Evolutionary conservation across 148 eudicot genomes (phyloP), one percentile per base, ranked within the genome.

Genomic region (Arbutus unedo): DNA sequence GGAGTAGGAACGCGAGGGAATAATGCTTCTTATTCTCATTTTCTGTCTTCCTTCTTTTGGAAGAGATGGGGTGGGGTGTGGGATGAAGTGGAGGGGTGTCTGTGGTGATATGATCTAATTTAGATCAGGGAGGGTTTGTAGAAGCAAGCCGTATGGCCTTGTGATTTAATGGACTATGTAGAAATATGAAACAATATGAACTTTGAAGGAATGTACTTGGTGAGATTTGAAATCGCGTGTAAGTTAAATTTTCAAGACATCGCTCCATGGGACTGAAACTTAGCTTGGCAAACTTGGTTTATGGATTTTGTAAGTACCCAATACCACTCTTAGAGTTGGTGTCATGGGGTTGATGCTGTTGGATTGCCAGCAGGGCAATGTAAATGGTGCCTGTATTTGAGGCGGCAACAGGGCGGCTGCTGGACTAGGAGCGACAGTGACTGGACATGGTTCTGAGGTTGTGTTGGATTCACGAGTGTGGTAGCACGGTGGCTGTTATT

Each of bases 161-260:
- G 72, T 23, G 23, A 60, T 23, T 23, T 56, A 68, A 14, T 68
- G 47, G 45, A 68, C 73, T 11, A 25, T 38, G 7, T 25, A 68
- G 7, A 68, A 68, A 38, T 16, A 4, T 68, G 45, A 13, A 6
- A 16, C 4, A 38, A 67, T 67, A 10, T 68, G 47, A 68, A 68
- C 10, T 68, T 44, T 68, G 45, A 38, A 68, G 73, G 73, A 68
- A 11, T 68, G 19, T 38, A 13, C 73, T 38, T 68, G 73, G 25
- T 31, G 73, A 68, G 73, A 68, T 38, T 38, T 68, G 73, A 44
- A 68, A 38, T 68, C 11, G 73, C 44, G 45, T 68, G 73, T 68
- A 68, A 68, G 73, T 68, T 18, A 68, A 68, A 38, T 21, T 62
- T 62, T 23, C 14, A 62, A 23, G 68, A 23, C 38, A 62, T 62